Percentiles rank a stretch among this genome's conserved stretches.
Conservation (phyloP, 208 protist species). For the Acanthamoeba royreba region DNA sequence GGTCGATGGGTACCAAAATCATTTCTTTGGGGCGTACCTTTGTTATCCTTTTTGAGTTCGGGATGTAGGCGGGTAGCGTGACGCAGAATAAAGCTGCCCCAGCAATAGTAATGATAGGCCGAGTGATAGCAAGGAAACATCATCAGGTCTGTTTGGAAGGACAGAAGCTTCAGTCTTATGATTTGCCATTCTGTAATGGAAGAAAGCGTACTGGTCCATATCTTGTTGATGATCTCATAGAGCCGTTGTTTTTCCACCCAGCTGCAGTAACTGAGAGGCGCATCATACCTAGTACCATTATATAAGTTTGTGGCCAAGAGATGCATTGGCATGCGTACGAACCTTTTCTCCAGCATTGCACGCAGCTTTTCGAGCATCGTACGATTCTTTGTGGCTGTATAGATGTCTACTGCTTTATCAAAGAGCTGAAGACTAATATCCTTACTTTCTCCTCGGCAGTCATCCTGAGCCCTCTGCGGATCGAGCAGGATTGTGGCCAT, state of each 20-base stretch:
- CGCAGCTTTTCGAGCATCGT: neutral
- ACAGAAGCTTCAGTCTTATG: neutral
- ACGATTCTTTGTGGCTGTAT: neutral
- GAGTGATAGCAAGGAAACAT: neutral
- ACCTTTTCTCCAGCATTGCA: neutral
- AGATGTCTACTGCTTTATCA: neutral
- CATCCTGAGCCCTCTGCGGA: too few relatives aligned
- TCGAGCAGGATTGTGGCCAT: neutral
- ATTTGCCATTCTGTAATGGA: neutral
- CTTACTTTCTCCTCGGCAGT: neutral
- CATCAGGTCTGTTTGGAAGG: neutral
- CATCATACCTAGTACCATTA: neutral
- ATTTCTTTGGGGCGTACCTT: neutral
- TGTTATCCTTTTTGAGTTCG: neutral
- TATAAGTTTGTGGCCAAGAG: neutral
- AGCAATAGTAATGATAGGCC: neutral
- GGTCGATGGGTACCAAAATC: too few relatives aligned
- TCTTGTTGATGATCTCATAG: neutral
- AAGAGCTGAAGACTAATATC: neutral
- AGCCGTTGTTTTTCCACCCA: neutral
- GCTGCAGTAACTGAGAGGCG: neutral
- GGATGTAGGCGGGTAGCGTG: neutral
- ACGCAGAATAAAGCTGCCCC: neutral
- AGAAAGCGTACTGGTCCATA: neutral
- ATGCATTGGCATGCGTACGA: neutral